A percentile compares a stretch with the other conserved stretches of the same genome.
Evolutionary conservation across 2,329 filamentous ascomycete genomes (phyloP).

Genomic region (Penicillium crustosum): DNA sequence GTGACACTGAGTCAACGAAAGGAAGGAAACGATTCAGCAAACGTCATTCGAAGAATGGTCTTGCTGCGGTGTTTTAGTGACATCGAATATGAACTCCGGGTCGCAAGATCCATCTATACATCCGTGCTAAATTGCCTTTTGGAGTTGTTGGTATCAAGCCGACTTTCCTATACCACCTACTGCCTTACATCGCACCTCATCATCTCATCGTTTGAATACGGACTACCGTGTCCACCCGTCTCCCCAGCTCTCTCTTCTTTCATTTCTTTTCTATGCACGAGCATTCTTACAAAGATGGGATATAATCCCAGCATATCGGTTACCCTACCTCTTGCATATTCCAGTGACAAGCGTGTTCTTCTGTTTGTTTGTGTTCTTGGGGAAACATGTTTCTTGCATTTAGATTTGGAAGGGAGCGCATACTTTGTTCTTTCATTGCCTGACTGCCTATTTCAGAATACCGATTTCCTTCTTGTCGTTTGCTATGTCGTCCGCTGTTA

Average conservation of each 20-base stretch:
- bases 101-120: neutral
- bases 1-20: constrained; percentile 56
- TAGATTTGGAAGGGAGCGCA: constrained; percentile 27
- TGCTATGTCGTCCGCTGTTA: constrained; percentile 20
- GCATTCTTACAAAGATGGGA: constrained; percentile 10
- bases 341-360: constrained; percentile 25
- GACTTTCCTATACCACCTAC: constrained; percentile 1
- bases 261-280: constrained; percentile 5
- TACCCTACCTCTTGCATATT: constrained; percentile 27
- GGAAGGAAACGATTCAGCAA: constrained; percentile 76
- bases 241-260: neutral
- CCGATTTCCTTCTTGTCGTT: constrained; percentile 20
- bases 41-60: constrained; percentile 89
- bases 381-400: constrained; percentile 25
- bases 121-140: neutral
- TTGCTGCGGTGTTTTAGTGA: constrained; percentile 76
- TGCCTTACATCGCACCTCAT: neutral
- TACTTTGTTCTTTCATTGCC: constrained; percentile 21
- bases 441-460: constrained; percentile 10
- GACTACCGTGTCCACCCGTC: neutral
- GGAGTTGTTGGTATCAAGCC: neutral
- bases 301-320: constrained; percentile 20
- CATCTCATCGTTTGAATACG: neutral
- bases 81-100: constrained; percentile 10
- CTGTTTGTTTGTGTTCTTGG: constrained; percentile 17